These are phyloP conservation scores for Naganishia liquefaciens DNA, from an alignment of 1,284 basidiomycete genomes.

Conservation along the genomic window DNA sequence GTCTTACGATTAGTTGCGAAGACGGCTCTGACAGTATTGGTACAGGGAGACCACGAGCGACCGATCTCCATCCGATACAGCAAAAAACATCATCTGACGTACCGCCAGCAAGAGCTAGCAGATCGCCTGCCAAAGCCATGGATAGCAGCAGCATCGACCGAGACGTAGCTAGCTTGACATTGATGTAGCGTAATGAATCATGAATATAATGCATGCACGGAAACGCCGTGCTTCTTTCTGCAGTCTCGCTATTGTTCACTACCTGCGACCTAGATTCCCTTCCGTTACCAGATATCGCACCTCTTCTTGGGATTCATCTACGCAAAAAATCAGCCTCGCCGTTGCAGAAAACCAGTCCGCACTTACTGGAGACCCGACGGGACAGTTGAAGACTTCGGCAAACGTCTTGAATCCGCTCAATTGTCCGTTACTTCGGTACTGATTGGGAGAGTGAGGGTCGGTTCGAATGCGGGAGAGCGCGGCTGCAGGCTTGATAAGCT, in stretches of 20 bases:
- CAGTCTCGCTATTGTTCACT: background rate
- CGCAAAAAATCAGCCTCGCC: background rate
- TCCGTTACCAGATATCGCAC: conserved; percentile 37
- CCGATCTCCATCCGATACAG: conserved; percentile 29
- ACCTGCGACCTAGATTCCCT: background rate
- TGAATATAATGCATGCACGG: too few relatives aligned
- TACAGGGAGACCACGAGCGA: conserved; percentile 24
- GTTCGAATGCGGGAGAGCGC: conserved; percentile 76
- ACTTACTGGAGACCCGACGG: conserved; percentile 47
- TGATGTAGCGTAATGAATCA: background rate
- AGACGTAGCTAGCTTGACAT: background rate
- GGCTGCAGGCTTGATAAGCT: conserved; percentile 47
- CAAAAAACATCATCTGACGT: conserved; percentile 21
- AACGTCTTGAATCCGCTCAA: conserved; percentile 58
- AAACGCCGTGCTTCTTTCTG: too few relatives aligned
- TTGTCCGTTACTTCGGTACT: conserved; percentile 78
- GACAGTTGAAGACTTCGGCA: conserved; percentile 53
- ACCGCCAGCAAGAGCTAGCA: conserved; percentile 29
- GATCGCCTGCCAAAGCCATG: conserved; percentile 32
- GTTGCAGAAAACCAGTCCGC: too few relatives aligned
- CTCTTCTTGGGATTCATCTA: conserved; percentile 38
- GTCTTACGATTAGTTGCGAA: background rate
- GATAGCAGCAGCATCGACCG: conserved; percentile 18
- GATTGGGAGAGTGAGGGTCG: conserved; percentile 81
- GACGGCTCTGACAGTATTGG: background rate